Evolutionary conservation across 2,329 filamentous ascomycete genomes (phyloP).

Genomic region (Fusarium praegraminearum): DNA sequence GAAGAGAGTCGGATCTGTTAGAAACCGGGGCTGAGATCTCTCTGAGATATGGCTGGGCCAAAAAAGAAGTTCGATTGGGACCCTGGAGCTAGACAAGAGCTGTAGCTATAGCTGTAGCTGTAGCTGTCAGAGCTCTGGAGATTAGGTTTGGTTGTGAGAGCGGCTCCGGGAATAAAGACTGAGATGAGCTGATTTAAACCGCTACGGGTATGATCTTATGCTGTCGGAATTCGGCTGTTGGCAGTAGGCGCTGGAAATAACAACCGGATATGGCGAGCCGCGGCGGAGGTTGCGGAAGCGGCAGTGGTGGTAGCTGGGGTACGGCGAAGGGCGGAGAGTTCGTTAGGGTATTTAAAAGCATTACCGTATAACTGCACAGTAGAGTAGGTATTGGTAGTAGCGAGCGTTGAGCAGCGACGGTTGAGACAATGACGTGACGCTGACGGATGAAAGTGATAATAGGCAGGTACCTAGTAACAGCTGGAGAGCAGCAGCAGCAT

Average conservation of each 20-base stretch:
- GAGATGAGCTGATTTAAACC: constrained; percentile 19
- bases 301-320: constrained; percentile 28
- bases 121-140: constrained; percentile 27
- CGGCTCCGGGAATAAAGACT: constrained; percentile 38
- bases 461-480: background rate
- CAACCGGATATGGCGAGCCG: constrained; percentile 36
- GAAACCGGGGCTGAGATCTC: constrained; percentile 32
- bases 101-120: constrained; percentile 26
- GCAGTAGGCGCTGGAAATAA: constrained; percentile 50
- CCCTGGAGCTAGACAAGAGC: constrained; percentile 11
- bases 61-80: constrained; percentile 23
- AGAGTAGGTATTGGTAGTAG: background rate
- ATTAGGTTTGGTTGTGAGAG: constrained; percentile 15
- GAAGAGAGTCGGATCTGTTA: constrained; percentile 21
- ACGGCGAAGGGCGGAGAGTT: constrained; percentile 28
- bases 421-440: constrained; percentile 2
- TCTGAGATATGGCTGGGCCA: constrained; percentile 25
- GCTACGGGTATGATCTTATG: constrained; percentile 25
- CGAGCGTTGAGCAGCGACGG: background rate
- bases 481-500: background rate
- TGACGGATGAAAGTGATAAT: constrained; percentile 5
- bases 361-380: background rate
- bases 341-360: constrained; percentile 21
- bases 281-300: constrained; percentile 31
- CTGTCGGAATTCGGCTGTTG: constrained; percentile 42